Percentiles rank a stretch among this genome's conserved stretches.
These are phyloP conservation scores for Fusarium domesticum DNA, from an alignment of 2,329 filamentous ascomycete species.

Conservation along the genomic window DNA sequence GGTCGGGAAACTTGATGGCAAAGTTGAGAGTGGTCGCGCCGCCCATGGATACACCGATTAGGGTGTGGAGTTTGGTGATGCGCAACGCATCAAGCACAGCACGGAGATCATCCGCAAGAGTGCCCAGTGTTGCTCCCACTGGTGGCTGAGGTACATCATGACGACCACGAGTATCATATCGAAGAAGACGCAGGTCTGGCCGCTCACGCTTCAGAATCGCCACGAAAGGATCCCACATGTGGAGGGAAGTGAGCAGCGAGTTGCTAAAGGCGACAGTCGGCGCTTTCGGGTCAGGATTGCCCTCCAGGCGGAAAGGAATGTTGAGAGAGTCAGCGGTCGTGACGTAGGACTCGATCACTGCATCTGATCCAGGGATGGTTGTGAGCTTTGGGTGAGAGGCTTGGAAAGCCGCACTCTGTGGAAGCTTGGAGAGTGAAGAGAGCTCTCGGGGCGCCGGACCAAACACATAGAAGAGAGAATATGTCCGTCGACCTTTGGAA, in stretches of 20 bases:
- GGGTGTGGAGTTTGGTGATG: slow-evolving; percentile 60
- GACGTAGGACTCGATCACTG: slow-evolving; percentile 64
- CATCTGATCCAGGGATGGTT: slow-evolving; percentile 50
- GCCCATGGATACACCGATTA: slow-evolving; percentile 78
- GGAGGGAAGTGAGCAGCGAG: slow-evolving; percentile 72
- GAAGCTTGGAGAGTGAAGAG: slow-evolving; percentile 49
- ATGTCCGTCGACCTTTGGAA: slow-evolving; percentile 56
- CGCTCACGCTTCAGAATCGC: slow-evolving; percentile 56
- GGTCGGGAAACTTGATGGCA: slow-evolving; percentile 61
- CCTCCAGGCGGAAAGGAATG: slow-evolving; percentile 74
- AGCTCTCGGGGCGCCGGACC: slow-evolving; percentile 71
- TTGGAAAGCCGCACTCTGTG: slow-evolving; percentile 48
- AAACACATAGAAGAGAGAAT: slow-evolving; percentile 76
- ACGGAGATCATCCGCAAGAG: slow-evolving; percentile 66
- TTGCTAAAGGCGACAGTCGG: slow-evolving; percentile 75
- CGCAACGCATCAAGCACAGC: slow-evolving; percentile 66
- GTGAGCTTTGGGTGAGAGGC: slow-evolving; percentile 54
- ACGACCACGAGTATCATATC: slow-evolving; percentile 75
- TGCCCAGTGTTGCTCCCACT: slow-evolving; percentile 56
- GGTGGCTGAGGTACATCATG: slow-evolving; percentile 47
- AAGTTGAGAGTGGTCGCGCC: slow-evolving; percentile 75
- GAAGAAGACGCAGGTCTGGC: slow-evolving; percentile 67
- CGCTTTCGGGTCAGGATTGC: slow-evolving; percentile 61
- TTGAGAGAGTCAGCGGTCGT: slow-evolving; percentile 65
- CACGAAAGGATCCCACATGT: slow-evolving; percentile 79